phyloP scores from a whole-genome alignment of 1,284 basidiomycete species.

The Ceratobasidium sp. region DNA sequence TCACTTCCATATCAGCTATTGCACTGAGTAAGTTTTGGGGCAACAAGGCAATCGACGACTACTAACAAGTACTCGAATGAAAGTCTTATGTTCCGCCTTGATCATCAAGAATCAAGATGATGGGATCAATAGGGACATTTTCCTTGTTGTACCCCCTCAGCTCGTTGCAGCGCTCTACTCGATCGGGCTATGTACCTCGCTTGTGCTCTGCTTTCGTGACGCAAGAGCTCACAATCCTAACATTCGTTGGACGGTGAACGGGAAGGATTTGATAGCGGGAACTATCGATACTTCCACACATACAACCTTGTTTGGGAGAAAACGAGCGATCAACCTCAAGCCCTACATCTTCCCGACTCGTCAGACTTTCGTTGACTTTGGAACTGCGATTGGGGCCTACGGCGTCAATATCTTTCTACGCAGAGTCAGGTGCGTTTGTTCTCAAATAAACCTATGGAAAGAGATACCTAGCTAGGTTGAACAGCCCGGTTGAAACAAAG shows the following conservation, averaged over 20 bases:
- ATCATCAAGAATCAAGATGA: neutral
- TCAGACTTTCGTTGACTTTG: neutral
- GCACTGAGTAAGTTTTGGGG: neutral
- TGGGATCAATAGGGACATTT: neutral
- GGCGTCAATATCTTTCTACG: constrained; percentile 20
- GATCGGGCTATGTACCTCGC: constrained; percentile 14
- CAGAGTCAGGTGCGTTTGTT: constrained; percentile 7
- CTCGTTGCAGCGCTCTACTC: constrained; percentile 20
- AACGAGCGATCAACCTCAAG: neutral
- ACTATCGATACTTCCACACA: neutral
- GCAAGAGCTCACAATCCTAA: neutral
- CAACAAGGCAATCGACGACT: neutral
- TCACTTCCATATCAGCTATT: neutral
- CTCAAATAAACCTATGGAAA: too few species aligned
- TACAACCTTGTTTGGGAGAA: neutral
- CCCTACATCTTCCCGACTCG: constrained; percentile 13
- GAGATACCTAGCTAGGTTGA: neutral
- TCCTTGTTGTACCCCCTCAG: constrained; percentile 2
- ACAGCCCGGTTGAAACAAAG: constrained; percentile 21
- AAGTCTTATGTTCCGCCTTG: neutral
- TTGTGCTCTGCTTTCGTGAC: constrained; percentile 12
- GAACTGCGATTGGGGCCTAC: constrained; percentile 2
- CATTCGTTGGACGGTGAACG: constrained; percentile 22
- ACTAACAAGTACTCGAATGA: neutral
- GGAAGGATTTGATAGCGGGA: constrained; percentile 18